Evolutionary conservation across 805 yeast species (phyloP).

Genomic region (Wickerhamiella occidentalis): DNA sequence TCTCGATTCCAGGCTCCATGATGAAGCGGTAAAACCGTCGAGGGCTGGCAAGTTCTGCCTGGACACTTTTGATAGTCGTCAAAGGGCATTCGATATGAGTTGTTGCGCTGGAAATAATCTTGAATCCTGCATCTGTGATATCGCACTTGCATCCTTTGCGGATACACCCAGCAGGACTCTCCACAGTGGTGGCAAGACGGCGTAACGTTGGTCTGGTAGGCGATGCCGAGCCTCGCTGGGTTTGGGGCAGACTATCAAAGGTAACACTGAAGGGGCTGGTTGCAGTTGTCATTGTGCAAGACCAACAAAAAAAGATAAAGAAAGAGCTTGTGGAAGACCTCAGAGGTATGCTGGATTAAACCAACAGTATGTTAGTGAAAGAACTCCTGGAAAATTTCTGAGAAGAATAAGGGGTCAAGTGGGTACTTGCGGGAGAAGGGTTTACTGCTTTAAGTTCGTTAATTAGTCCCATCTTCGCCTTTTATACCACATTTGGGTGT

Average conservation of each 20-base stretch:
- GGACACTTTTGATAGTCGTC: not conserved
- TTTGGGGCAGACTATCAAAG: not conserved
- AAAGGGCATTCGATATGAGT: slow-evolving; percentile 8
- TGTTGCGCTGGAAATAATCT: not conserved
- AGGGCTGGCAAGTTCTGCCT: slow-evolving; percentile 12
- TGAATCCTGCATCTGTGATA: slow-evolving; percentile 3
- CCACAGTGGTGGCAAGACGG: slow-evolving; percentile 4
- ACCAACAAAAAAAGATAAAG: no score
- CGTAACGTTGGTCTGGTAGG: not conserved
- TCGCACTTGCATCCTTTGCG: slow-evolving; percentile 9
- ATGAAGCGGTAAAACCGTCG: slow-evolving; percentile 13
- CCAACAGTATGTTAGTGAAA: not conserved
- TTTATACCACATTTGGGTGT: not conserved
- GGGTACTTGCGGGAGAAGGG: no score
- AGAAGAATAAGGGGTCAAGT: no score
- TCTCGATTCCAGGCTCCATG: slow-evolving; percentile 13
- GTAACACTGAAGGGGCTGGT: not conserved
- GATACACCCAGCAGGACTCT: slow-evolving; percentile 3
- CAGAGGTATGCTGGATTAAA: not conserved
- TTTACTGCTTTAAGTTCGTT: no score
- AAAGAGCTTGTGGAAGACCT: no score
- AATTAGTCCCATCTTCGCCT: not conserved
- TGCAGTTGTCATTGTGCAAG: not conserved
- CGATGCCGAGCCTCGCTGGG: no score
- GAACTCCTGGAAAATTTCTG: not conserved